Base-by-base conservation (phyloP, 2,329 filamentous ascomycete species). In the Aspergillus sergii region DNA sequence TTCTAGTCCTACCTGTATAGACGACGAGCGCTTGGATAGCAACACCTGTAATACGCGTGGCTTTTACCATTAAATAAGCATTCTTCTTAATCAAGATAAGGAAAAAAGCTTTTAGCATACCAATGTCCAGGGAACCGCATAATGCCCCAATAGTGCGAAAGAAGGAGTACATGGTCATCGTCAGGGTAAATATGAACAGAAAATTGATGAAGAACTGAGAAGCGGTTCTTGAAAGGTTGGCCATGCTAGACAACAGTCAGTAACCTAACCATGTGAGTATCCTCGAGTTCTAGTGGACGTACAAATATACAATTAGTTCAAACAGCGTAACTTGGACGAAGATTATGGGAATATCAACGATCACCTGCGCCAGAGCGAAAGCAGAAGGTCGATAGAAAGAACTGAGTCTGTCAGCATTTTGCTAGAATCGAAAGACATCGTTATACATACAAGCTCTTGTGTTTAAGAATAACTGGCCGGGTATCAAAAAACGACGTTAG, bases 401-500 rank as follows among this genome's bases (percentile, higher is more conserved):
- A 66, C 79, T 81, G 46, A 1, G 2, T 16, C 1, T 8, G 57
- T 73, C 45, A 74, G 68, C 34, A 23, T 4, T 9, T 7, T 23
- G 45, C 8, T 1, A 19, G 21, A 53, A 14, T 36, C 19, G 11
- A 16, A 19, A 59, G 2, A 23, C 4, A 3, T 7, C 3, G 6
- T 16, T 19, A 62, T 14, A 34, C 79, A 66, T 63, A 80, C 79
- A 90, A 91, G 28, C 84, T 87, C 71, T 90, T 90, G 75, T 91
- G 89, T 73, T 91, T 91, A 59, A 90, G 77, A 45, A 92, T 75
- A 61, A 92, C 90, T 0, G 88, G 88, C 51, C 88, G 85, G 26
- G 83, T 84, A 55, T 83, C 77, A 66, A 91, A 91, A 0, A 87
- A 83, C 1, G 86, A 76, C 0, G 88, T 87, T 46, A 88, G 80